Percentiles rank a stretch among this genome's conserved stretches.
These are phyloP conservation scores for Stereocaulon alpinum DNA, from an alignment of 495 filamentous ascomycete species.

Conservation along the genomic window DNA sequence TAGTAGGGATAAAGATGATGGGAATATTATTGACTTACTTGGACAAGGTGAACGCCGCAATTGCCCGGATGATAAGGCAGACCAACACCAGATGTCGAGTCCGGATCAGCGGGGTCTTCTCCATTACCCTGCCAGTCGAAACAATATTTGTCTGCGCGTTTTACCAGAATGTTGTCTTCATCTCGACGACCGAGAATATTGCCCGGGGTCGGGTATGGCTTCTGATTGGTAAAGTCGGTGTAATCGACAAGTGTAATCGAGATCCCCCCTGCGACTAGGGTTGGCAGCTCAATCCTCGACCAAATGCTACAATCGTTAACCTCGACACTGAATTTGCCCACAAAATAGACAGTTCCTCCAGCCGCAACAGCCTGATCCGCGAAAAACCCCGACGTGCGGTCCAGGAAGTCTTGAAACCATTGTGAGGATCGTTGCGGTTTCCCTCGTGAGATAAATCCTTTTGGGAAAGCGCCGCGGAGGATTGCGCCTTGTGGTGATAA, in stretches of 20 bases:
- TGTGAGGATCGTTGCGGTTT: background rate
- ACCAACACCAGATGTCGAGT: background rate
- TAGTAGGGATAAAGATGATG: background rate
- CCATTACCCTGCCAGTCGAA: conserved; percentile 1
- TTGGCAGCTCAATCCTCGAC: background rate
- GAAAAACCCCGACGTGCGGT: background rate
- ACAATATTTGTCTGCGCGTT: background rate
- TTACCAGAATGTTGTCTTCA: background rate
- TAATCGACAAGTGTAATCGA: conserved; percentile 5
- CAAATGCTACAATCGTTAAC: conserved; percentile 3
- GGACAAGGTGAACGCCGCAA: conserved; percentile 12
- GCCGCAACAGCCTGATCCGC: conserved; percentile 1
- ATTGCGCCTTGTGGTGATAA: background rate
- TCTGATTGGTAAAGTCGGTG: background rate
- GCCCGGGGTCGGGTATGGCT: background rate
- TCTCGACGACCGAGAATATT: background rate
- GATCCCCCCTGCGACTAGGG: background rate
- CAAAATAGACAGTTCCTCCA: background rate
- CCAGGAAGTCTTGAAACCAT: conserved; percentile 6
- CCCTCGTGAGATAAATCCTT: background rate
- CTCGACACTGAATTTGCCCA: background rate
- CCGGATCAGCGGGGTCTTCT: conserved; percentile 5
- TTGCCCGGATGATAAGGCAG: background rate
- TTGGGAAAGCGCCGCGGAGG: background rate
- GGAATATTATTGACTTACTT: background rate